Percentiles rank a stretch among this genome's conserved stretches.
Conservation (phyloP, 176 grass and related monocot species). For the Lolium perenne region DNA sequence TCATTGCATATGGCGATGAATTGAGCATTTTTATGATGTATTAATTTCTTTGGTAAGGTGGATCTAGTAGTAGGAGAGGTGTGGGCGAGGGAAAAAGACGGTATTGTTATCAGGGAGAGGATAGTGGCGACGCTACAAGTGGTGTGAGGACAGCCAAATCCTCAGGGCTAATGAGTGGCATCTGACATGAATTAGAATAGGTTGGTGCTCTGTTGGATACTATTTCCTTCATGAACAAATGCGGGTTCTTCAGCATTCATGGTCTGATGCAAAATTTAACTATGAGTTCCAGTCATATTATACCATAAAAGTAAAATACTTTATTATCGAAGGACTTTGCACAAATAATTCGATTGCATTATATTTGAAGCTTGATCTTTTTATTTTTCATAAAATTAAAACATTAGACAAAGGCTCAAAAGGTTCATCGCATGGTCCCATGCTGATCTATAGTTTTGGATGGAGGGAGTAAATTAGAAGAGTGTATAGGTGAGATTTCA, state of each 20-base stretch:
- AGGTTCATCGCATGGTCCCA: background rate
- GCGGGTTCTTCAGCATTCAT: background rate
- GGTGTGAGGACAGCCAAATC: background rate
- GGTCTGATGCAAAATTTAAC: background rate
- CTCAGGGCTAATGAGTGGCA: constrained; percentile 21
- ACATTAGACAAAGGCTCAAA: background rate
- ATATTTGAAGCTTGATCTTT: background rate
- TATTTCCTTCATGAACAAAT: background rate
- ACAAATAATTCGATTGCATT: background rate
- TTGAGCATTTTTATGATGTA: background rate
- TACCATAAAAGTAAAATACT: background rate
- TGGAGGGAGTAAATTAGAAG: background rate
- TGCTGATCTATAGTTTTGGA: background rate
- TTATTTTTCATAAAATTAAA: background rate
- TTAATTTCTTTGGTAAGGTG: background rate
- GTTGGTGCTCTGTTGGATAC: background rate
- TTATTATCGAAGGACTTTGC: background rate
- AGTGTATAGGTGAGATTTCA: background rate
- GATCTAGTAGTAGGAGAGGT: background rate
- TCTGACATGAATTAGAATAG: constrained; percentile 8
- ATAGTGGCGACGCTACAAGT: background rate
- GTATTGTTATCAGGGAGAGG: background rate
- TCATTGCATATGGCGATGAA: constrained; percentile 7
- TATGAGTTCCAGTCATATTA: constrained; percentile 1
- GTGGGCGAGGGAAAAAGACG: background rate